Evolutionary conservation across 202 grass and related monocot genomes (phyloP).

Genomic region (Hordeum pubiflorum): DNA sequence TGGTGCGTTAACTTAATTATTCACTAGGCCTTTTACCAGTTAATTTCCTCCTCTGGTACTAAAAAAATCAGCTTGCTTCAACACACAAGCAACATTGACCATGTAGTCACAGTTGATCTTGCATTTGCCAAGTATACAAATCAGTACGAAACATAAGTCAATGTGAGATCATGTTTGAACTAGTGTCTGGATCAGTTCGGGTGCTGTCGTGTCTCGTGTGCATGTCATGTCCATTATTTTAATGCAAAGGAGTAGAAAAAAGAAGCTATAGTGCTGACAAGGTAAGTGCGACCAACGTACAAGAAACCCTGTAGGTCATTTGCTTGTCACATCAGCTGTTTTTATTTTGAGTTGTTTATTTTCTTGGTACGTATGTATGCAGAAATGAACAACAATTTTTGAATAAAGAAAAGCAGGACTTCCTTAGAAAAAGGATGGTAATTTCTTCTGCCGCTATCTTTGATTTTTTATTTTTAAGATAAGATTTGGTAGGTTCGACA

Average conservation of each 20-base stretch:
- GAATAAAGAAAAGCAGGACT: not conserved
- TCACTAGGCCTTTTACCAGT: not conserved
- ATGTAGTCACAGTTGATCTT: not conserved
- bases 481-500: not conserved
- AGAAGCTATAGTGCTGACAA: not conserved
- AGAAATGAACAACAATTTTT: not conserved
- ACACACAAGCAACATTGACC: conserved; percentile 9
- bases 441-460: not conserved
- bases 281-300: not conserved
- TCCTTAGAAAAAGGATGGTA: not conserved
- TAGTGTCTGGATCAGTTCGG: not conserved
- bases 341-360: not conserved
- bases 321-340: not conserved
- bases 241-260: conserved; percentile 1
- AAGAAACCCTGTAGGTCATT: not conserved
- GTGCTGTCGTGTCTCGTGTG: not conserved
- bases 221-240: not conserved
- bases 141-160: not conserved
- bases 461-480: not conserved
- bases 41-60: not conserved
- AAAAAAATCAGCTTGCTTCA: not conserved
- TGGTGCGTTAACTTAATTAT: not conserved
- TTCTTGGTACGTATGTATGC: not conserved
- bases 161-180: conserved; percentile 2
- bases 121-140: not conserved